Conservation (phyloP, 495 filamentous ascomycete genomes). For the Gamarada debralockiae region DNA sequence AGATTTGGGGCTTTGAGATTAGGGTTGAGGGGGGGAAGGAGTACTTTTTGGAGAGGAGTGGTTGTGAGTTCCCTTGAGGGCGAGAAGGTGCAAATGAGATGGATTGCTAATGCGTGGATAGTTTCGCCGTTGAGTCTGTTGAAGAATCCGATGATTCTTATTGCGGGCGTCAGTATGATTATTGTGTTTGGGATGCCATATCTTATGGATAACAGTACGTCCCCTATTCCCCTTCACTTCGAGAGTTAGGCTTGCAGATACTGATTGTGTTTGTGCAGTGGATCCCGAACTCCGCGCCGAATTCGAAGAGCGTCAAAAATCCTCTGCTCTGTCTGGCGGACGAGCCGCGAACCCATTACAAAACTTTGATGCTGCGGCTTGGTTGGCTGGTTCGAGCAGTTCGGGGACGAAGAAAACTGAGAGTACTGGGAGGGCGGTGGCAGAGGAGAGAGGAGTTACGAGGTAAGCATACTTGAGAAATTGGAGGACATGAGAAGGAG, state of each 20-base stretch:
- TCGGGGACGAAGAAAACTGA: slow-evolving; percentile 25
- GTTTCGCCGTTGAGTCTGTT: slow-evolving; percentile 62
- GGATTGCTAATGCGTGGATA: slow-evolving; percentile 12
- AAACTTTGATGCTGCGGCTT: slow-evolving; percentile 83
- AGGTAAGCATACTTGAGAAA: slow-evolving; percentile 9
- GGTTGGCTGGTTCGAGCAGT: slow-evolving; percentile 56
- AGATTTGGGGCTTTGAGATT: slow-evolving; percentile 47
- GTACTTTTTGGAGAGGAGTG: slow-evolving; percentile 67
- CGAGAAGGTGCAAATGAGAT: neutral
- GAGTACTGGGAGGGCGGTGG: slow-evolving; percentile 22
- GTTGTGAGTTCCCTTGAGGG: slow-evolving; percentile 62
- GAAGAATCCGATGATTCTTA: slow-evolving; percentile 91
- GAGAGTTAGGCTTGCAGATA: no score
- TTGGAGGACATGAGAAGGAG: no score
- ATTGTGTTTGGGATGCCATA: slow-evolving; percentile 90
- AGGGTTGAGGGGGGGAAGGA: slow-evolving; percentile 57
- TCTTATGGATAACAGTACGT: slow-evolving; percentile 91
- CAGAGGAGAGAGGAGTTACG: slow-evolving; percentile 25
- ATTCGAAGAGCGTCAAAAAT: slow-evolving; percentile 85
- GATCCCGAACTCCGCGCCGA: slow-evolving; percentile 90
- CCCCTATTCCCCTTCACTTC: neutral
- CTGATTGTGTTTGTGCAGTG: slow-evolving; percentile 54
- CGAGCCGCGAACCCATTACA: slow-evolving; percentile 46
- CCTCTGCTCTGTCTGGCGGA: slow-evolving; percentile 51
- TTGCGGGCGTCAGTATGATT: slow-evolving; percentile 74